phyloP scores from a whole-genome alignment of 75 land plant genomes.

The Ceratopteris richardii region DNA sequence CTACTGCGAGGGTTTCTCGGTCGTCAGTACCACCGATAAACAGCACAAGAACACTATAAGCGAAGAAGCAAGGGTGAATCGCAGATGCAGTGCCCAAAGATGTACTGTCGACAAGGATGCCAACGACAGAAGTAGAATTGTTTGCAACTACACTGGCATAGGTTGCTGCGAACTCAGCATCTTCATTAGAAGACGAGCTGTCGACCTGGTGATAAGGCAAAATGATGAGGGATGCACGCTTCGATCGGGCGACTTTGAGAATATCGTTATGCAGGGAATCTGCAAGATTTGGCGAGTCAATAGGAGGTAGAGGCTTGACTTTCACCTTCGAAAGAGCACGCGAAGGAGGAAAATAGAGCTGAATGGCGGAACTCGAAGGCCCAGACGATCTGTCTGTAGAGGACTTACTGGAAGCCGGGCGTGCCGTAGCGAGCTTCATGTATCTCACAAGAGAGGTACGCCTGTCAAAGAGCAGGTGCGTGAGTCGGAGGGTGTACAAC shows the following conservation, averaged over 20 bases:
- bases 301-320: constrained; percentile 37
- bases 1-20: constrained; percentile 39
- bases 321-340: constrained; percentile 40
- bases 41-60: constrained; percentile 39
- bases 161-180: constrained; percentile 39
- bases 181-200: neutral
- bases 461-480: too few relatives aligned
- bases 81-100: constrained; percentile 23
- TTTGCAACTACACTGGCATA: constrained; percentile 22
- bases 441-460: too few relatives aligned
- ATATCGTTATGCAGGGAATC: constrained; percentile 54
- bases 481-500: too few relatives aligned
- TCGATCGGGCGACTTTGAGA: constrained; percentile 43
- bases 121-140: constrained; percentile 66
- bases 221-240: constrained; percentile 35
- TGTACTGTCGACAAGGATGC: constrained; percentile 64
- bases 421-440: neutral
- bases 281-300: constrained; percentile 41
- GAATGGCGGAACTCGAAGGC: too few relatives aligned
- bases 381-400: too few relatives aligned
- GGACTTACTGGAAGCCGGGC: constrained; percentile 18
- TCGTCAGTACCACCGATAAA: constrained; percentile 66
- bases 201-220: constrained; percentile 54
- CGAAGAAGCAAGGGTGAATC: constrained; percentile 20
- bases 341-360: constrained; percentile 42